These are phyloP conservation scores for Dendrobium huoshanense DNA, from an alignment of 106 monocot genomes.

Conservation along the genomic window DNA sequence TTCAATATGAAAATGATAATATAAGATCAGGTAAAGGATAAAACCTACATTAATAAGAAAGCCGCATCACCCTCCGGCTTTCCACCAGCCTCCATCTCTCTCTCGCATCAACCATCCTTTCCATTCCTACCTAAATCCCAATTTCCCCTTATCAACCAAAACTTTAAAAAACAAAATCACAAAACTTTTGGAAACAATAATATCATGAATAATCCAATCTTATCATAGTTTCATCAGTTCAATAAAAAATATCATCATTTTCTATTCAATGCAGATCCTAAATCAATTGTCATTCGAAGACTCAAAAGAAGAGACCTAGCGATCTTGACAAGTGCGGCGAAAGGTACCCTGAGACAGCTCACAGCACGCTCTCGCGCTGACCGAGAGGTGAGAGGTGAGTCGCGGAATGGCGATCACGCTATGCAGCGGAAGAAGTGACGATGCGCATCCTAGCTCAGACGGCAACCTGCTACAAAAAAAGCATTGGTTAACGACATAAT, in stretches of 20 bases:
- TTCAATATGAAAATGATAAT: slow-evolving; percentile 7
- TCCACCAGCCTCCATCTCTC: slow-evolving; percentile 17
- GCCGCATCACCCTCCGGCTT: slow-evolving; percentile 16
- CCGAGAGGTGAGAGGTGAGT: slow-evolving; percentile 65
- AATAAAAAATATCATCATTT: neutral
- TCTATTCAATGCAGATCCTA: neutral
- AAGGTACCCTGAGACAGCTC: slow-evolving; percentile 93
- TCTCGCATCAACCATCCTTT: slow-evolving; percentile 74
- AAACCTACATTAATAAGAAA: slow-evolving; percentile 37
- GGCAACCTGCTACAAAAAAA: slow-evolving; percentile 24
- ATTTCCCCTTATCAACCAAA: slow-evolving; percentile 53
- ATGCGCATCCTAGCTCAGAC: slow-evolving; percentile 39
- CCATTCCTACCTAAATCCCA: slow-evolving; percentile 68
- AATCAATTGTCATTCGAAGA: slow-evolving; percentile 14
- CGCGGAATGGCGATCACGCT: slow-evolving; percentile 35
- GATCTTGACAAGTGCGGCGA: slow-evolving; percentile 84
- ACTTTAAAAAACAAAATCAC: slow-evolving; percentile 9
- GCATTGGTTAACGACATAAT: neutral
- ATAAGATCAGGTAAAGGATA: slow-evolving; percentile 13
- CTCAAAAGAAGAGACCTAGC: slow-evolving; percentile 48
- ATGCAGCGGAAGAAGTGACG: slow-evolving; percentile 63
- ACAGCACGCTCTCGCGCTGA: slow-evolving; percentile 71
- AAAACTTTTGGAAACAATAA: slow-evolving; percentile 1
- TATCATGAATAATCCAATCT: neutral
- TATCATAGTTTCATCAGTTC: neutral